These are phyloP conservation scores for Psilocybe cubensis DNA, from an alignment of 768 basidiomycete genomes.

Conservation along the genomic window DNA sequence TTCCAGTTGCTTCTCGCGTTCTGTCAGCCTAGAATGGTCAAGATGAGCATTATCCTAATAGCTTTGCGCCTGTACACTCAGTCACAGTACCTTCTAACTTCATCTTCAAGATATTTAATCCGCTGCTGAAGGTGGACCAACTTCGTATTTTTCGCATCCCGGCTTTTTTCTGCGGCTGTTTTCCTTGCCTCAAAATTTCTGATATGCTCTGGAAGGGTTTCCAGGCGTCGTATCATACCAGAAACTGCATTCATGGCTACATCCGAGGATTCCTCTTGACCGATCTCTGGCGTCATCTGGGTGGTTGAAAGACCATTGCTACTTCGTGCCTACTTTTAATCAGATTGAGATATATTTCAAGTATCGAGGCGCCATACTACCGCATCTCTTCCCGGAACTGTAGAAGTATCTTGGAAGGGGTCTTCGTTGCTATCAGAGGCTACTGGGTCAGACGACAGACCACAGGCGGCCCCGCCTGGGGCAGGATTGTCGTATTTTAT, in stretches of 20 bases:
- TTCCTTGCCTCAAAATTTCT: slow-evolving; percentile 24
- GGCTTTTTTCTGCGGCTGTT: slow-evolving; percentile 22
- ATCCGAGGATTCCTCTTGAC: background rate
- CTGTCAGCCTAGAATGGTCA: slow-evolving; percentile 12
- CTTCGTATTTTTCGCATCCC: slow-evolving; percentile 19
- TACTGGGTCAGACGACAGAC: background rate
- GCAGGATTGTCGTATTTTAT: background rate
- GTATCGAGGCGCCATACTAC: background rate
- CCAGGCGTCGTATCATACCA: slow-evolving; percentile 11
- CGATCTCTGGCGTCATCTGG: background rate
- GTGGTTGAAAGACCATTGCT: too few species aligned
- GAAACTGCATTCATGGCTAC: slow-evolving; percentile 13
- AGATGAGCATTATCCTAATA: slow-evolving; percentile 9
- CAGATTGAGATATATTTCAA: background rate
- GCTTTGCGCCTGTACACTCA: too few species aligned
- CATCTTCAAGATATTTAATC: slow-evolving; percentile 14
- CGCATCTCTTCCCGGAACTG: background rate
- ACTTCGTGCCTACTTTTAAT: too few species aligned
- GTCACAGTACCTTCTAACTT: slow-evolving; percentile 21
- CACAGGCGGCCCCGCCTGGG: background rate
- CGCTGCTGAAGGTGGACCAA: background rate
- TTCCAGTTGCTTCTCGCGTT: slow-evolving; percentile 18
- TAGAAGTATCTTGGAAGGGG: background rate
- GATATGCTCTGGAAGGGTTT: slow-evolving; percentile 17
- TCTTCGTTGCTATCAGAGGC: background rate